Evolutionary conservation across 352 stramenopile species (phyloP), one percentile per base, ranked within the genome.

Genomic region (Phytophthora chlamydospora): DNA sequence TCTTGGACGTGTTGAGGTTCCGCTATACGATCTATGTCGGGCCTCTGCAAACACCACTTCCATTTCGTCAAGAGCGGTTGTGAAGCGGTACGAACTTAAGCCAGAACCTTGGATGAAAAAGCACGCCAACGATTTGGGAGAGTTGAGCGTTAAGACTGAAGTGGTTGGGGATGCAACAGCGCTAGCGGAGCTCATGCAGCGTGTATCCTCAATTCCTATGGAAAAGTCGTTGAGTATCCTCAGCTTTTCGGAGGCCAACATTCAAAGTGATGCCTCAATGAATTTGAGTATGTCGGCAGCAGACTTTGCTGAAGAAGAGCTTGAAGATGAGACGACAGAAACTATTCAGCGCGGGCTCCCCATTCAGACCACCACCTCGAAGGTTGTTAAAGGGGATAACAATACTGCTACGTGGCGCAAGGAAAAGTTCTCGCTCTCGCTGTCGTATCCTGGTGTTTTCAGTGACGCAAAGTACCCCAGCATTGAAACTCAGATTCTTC

Each of bases 51-150:
- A 71, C 14, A 76, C 71, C 1, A 85, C 78, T 0, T 90, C 83
- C 2, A 89, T 88, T 21, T 68, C 72, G 5, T 76, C 71, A 5
- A 82, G 62, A 24, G 59, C 80, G 4, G 64, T 75, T 10, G 64
- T 81, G 40, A 89, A 87, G 35, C 72, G 79, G 14, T 91, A 91
- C 16, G 58, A 73, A 6, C 36, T 91, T 4, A 76, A 70, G 6
- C 78, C 80, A 6, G 83, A 91, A 36, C 83, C 83, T 16, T 90
- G 80, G 78, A 90, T 91, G 83, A 86, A 85, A 43, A 86, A 85
- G 40, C 65, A 80, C 19, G 52, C 62, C 11, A 61, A 77, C 29
- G 70, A 84, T 14, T 65, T 91, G 1, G 80, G 83, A 17, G 80
- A 91, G 27, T 59, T 91, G 2, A 88, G 78, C 31, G 75, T 91